A percentile compares a stretch with the other conserved stretches of the same genome.
Evolutionary conservation across 2,329 filamentous ascomycete genomes (phyloP).

Genomic region (Pestalotiopsis sp.): DNA sequence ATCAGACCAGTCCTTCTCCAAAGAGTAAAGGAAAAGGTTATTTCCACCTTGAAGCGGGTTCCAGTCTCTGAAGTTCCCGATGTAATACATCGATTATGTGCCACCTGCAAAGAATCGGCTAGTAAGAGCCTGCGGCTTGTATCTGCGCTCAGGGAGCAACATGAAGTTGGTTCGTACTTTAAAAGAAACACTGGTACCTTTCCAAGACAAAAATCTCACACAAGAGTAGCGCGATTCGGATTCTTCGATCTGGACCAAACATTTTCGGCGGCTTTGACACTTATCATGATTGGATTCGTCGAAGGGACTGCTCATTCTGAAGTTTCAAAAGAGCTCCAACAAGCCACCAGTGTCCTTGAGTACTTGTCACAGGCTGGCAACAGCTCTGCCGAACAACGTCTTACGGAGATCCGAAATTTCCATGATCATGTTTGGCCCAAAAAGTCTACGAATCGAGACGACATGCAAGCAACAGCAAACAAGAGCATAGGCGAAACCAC

Average conservation of each 20-base stretch:
- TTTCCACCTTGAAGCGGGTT: not conserved
- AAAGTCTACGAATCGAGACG: not conserved
- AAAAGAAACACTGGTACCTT: not conserved
- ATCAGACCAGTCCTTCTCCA: not conserved
- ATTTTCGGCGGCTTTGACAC: not conserved
- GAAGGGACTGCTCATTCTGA: not conserved
- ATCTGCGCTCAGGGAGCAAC: not conserved
- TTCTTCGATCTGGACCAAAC: not conserved
- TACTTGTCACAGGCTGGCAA: not conserved
- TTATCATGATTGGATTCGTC: not conserved
- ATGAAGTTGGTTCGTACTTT: not conserved
- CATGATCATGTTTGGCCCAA: not conserved
- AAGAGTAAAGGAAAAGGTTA: not conserved
- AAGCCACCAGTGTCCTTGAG: not conserved
- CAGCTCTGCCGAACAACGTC: not conserved
- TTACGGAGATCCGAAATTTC: not conserved
- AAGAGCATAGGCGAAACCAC: not conserved
- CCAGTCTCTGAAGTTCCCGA: not conserved
- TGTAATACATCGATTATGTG: not conserved
- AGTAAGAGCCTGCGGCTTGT: not conserved
- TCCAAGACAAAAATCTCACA: not conserved
- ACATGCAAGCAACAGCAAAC: not conserved
- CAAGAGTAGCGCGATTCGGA: not conserved
- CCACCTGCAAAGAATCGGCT: not conserved
- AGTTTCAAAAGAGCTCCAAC: not conserved